Conservation (phyloP, 2,329 filamentous ascomycete species). For the Arthrinium phaeospermum region DNA sequence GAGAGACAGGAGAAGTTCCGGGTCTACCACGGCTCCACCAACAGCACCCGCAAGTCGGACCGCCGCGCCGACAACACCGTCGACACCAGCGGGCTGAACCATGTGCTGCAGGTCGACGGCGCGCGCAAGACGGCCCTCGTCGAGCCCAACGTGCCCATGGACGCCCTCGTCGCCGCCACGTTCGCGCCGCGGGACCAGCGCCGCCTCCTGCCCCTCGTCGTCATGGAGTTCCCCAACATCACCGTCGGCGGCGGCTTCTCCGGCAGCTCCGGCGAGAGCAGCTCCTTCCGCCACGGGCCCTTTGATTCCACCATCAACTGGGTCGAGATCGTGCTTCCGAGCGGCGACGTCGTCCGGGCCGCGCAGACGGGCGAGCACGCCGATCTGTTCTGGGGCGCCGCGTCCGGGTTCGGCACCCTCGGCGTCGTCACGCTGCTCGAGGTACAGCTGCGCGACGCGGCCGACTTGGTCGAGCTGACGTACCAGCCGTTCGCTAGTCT, state of each 20-base stretch:
- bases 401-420: constrained; percentile 69
- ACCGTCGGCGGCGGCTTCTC: constrained; percentile 72
- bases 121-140: constrained; percentile 62
- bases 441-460: constrained; percentile 61
- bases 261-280: constrained; percentile 71
- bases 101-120: constrained; percentile 66
- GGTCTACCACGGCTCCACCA: constrained; percentile 80
- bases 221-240: constrained; percentile 77
- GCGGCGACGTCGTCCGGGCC: constrained; percentile 61
- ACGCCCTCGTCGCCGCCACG: constrained; percentile 63
- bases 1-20: constrained; percentile 62
- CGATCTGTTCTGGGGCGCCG: constrained; percentile 69
- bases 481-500: constrained; percentile 56
- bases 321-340: constrained; percentile 69
- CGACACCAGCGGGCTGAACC: constrained; percentile 68
- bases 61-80: constrained; percentile 60
- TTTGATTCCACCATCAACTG: constrained; percentile 67
- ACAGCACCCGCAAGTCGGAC: constrained; percentile 69
- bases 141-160: constrained; percentile 75
- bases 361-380: constrained; percentile 55
- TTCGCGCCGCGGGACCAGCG: constrained; percentile 45
- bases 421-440: constrained; percentile 71
- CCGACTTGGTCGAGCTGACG: constrained; percentile 60
- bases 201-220: constrained; percentile 66
- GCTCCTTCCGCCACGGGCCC: constrained; percentile 69